These are phyloP conservation scores for Emergomyces orientalis DNA, from an alignment of 2,329 filamentous ascomycete genomes.

Conservation along the genomic window DNA sequence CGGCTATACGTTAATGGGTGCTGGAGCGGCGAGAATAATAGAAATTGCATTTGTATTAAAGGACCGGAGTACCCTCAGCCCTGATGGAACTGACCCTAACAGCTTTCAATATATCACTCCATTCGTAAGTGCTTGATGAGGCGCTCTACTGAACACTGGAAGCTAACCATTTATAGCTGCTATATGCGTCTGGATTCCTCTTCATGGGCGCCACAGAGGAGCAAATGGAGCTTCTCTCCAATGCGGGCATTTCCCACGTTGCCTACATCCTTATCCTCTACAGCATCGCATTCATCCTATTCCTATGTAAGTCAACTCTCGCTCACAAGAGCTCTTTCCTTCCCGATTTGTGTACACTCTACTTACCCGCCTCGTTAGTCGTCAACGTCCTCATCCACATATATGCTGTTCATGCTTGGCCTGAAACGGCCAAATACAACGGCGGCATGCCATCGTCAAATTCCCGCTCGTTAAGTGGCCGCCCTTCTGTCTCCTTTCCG, in stretches of 20 bases:
- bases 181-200: conserved; percentile 86
- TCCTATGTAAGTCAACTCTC: conserved; percentile 57
- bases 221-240: conserved; percentile 71
- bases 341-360: conserved; percentile 4
- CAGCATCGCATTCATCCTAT: conserved; percentile 80
- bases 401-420: conserved; percentile 59
- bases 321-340: neutral
- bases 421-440: conserved; percentile 25
- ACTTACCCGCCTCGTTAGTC: conserved; percentile 37
- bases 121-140: conserved; percentile 50
- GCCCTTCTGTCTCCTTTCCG: conserved; percentile 6
- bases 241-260: conserved; percentile 72
- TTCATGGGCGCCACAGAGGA: conserved; percentile 98
- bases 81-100: conserved; percentile 60
- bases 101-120: conserved; percentile 63
- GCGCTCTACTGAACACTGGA: conserved; percentile 12
- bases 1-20: conserved; percentile 90
- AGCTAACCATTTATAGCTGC: conserved; percentile 47
- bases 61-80: conserved; percentile 57
- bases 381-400: conserved; percentile 75
- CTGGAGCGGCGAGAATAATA: conserved; percentile 72
- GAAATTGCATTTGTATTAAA: conserved; percentile 82
- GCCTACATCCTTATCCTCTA: conserved; percentile 87
- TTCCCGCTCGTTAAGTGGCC: conserved; percentile 7
- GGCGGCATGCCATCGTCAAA: conserved; percentile 7